Base-by-base conservation (phyloP, 306 rosid genomes). In the Sophora flavescens region DNA sequence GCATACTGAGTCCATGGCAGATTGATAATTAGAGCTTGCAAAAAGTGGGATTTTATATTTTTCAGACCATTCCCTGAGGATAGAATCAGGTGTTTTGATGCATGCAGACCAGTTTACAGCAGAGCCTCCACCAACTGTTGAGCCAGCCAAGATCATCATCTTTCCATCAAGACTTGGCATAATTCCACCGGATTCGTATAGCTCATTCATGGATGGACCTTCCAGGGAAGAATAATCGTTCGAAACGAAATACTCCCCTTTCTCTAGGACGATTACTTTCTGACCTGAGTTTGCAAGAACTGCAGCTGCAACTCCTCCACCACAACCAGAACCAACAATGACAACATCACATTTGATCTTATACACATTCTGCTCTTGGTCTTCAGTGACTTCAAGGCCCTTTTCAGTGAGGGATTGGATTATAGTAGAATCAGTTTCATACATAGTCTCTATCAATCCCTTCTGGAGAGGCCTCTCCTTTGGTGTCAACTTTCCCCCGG, bases 241-340 rank as follows among this genome's bases (percentile, higher is more conserved):
- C 1, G 97, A 45, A 44, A 85, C 90, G 81, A 92, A 95, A 15
- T 95, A 92, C 74, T 90, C 89, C 54, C 99, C 99, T 80, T 90
- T 92, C 85, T 95, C 99, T 18, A 95, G 81, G 66, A 95, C 72
- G 0, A 92, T 36, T 45, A 95, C 98, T 82, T 95, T 95, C 18
- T 79, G 83, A 66, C 99, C 99, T 0, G 97, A 83, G 35, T 86
- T 81, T 64, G 97, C 97, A 50, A 95, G 94, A 71, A 90, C 82
- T 33, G 97, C 97, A 14, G 99, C 99, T 28, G 99, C 99, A 78
- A 95, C 97, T 67, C 99, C 97, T 56, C 99, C 99, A 0, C 99
- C 97, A 4, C 97, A 85, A 60, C 98, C 99, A 4, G 99, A 95
- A 47, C 99, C 97, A 2, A 90, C 89, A 52, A 95, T 56, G 18